These are phyloP conservation scores for Fragilariopsis cylindrus DNA, from an alignment of 108 stramenopile species.

Conservation along the genomic window DNA sequence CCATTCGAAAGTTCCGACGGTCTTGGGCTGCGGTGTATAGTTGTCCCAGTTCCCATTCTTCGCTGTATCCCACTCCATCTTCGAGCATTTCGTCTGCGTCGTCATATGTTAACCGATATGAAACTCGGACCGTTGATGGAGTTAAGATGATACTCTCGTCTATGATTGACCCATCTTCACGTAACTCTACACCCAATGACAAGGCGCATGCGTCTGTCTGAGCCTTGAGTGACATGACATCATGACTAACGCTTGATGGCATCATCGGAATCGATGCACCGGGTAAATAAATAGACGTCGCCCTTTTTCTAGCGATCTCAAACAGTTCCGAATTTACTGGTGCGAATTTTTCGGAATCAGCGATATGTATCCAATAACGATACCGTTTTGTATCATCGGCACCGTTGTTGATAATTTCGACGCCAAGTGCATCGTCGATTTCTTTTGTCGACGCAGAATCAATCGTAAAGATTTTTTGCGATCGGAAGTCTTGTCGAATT, in stretches of 20 bases:
- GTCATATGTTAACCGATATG: constrained; percentile 80
- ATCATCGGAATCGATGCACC: constrained; percentile 67
- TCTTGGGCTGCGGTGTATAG: constrained; percentile 57
- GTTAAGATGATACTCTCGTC: constrained; percentile 52
- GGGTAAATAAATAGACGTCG: constrained; percentile 73
- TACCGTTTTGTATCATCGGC: constrained; percentile 35
- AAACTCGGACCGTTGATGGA: constrained; percentile 59
- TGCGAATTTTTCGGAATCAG: constrained; percentile 79
- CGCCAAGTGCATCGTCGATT: constrained; percentile 80
- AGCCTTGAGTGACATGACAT: constrained; percentile 61
- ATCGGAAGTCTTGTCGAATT: constrained; percentile 61
- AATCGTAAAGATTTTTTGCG: constrained; percentile 75
- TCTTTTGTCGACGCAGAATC: constrained; percentile 65
- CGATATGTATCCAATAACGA: constrained; percentile 82
- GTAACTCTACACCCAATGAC: constrained; percentile 69
- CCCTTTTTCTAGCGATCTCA: constrained; percentile 52
- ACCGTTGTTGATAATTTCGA: constrained; percentile 40
- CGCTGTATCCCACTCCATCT: constrained; percentile 67
- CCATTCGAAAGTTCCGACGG: constrained; percentile 56
- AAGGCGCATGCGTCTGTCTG: constrained; percentile 48
- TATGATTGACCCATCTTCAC: constrained; percentile 69
- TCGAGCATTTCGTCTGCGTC: constrained; percentile 87
- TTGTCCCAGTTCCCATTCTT: constrained; percentile 86
- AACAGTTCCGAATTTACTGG: constrained; percentile 56
- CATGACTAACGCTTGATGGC: constrained; percentile 52